Evolutionary conservation across 2,329 filamentous ascomycete genomes (phyloP).

Genomic region (Aaosphaeria pasadenensis): DNA sequence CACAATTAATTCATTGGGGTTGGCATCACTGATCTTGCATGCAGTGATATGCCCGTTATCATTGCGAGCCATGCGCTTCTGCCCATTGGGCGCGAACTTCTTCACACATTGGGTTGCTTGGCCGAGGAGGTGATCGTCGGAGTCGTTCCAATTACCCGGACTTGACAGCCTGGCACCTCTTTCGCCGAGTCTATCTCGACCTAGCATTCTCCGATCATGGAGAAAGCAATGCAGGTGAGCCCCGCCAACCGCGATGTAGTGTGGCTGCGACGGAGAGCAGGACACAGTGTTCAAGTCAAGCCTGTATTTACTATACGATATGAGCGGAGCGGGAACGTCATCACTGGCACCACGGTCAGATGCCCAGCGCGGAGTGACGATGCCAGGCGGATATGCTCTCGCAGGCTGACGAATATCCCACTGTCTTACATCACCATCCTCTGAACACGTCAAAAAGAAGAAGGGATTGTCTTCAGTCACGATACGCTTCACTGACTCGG

Average conservation of each 20-base stretch:
- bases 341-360: conserved; percentile 41
- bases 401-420: conserved; percentile 66
- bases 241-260: conserved; percentile 69
- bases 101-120: conserved; percentile 64
- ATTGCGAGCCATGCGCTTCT: conserved; percentile 49
- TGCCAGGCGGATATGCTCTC: conserved; percentile 56
- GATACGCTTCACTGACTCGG: conserved; percentile 65
- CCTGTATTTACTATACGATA: conserved; percentile 62
- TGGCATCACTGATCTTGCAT: conserved; percentile 67
- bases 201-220: conserved; percentile 66
- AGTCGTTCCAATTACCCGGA: conserved; percentile 37
- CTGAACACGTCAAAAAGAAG: conserved; percentile 67
- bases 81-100: conserved; percentile 63
- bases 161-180: conserved; percentile 48
- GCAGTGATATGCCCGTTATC: conserved; percentile 66
- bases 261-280: conserved; percentile 63
- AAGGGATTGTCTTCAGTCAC: conserved; percentile 66
- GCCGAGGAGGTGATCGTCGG: conserved; percentile 54
- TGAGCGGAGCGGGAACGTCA: conserved; percentile 60
- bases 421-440: conserved; percentile 68
- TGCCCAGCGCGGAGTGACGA: conserved; percentile 22
- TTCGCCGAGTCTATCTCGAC: conserved; percentile 56
- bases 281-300: conserved; percentile 68
- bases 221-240: conserved; percentile 67
- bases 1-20: conserved; percentile 65